These are phyloP conservation scores for Hemerocallis citrina DNA, from an alignment of 106 monocot genomes.

Conservation along the genomic window DNA sequence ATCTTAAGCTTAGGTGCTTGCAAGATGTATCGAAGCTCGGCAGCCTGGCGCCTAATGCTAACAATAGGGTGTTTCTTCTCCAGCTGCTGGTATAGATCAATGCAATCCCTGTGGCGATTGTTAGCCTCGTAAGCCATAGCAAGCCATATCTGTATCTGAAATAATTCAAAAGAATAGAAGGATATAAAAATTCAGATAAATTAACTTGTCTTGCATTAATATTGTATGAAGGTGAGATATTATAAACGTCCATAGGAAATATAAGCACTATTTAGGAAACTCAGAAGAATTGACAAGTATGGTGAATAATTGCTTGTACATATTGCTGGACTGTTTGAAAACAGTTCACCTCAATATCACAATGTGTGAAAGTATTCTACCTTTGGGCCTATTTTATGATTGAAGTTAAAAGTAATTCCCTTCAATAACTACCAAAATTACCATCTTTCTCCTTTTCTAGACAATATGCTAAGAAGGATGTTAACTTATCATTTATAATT, in stretches of 20 bases:
- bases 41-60: slow-evolving; percentile 85
- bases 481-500: too few species aligned
- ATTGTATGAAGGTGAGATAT: neutral
- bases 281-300: neutral
- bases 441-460: too few species aligned
- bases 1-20: slow-evolving; percentile 98
- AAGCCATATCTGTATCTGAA: slow-evolving; percentile 98
- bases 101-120: slow-evolving; percentile 90
- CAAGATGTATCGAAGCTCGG: slow-evolving; percentile 84
- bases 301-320: neutral
- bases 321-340: neutral
- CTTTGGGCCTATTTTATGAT: too few species aligned
- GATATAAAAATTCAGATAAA: neutral
- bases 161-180: neutral
- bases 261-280: neutral
- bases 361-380: too few species aligned
- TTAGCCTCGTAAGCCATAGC: slow-evolving; percentile 99
- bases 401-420: too few species aligned
- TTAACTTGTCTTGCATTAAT: neutral
- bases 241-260: neutral
- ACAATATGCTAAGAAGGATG: too few species aligned
- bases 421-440: too few species aligned
- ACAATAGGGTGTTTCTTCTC: slow-evolving; percentile 79
- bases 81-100: slow-evolving; percentile 69
- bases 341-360: too few species aligned